Evolutionary conservation across 305 asterid genomes (phyloP).

Genomic region (Plantago rigida): DNA sequence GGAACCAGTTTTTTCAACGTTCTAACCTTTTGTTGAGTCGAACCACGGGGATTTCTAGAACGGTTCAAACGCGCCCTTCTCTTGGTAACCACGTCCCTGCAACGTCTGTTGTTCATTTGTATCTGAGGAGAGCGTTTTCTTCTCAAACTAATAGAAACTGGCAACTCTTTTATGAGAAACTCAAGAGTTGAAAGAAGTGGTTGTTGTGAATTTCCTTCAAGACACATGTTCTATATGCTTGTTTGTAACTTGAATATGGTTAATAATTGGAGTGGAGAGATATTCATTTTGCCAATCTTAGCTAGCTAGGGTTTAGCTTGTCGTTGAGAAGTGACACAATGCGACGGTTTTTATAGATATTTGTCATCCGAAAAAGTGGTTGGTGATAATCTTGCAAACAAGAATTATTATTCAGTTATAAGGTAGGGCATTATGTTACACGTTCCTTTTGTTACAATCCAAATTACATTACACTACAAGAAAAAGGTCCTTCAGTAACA

Average conservation of each 20-base stretch:
- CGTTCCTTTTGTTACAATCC: neutral
- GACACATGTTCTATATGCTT: neutral
- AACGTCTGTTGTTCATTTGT: slow-evolving; percentile 14
- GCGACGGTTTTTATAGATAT: too few relatives aligned
- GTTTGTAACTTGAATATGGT: neutral
- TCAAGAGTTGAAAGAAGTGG: slow-evolving; percentile 21
- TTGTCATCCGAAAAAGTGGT: too few relatives aligned
- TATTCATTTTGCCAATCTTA: neutral
- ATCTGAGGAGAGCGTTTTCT: neutral
- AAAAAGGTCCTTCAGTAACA: too few relatives aligned
- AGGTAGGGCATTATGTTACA: neutral
- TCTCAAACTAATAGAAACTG: slow-evolving; percentile 4
- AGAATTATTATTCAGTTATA: too few relatives aligned
- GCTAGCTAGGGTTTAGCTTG: neutral
- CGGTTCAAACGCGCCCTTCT: slow-evolving; percentile 25
- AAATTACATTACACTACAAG: too few relatives aligned
- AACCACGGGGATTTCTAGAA: slow-evolving; percentile 23
- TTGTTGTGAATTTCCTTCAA: slow-evolving; percentile 12
- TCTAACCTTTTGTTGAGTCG: slow-evolving; percentile 40
- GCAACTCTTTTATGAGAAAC: slow-evolving; percentile 5
- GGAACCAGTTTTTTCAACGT: slow-evolving; percentile 56
- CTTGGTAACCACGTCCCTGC: slow-evolving; percentile 27
- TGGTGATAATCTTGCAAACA: too few relatives aligned
- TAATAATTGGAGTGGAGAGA: neutral
- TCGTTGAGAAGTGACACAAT: too few relatives aligned